phyloP scores from a whole-genome alignment of 148 eudicot species.

The Cornus controversa region DNA sequence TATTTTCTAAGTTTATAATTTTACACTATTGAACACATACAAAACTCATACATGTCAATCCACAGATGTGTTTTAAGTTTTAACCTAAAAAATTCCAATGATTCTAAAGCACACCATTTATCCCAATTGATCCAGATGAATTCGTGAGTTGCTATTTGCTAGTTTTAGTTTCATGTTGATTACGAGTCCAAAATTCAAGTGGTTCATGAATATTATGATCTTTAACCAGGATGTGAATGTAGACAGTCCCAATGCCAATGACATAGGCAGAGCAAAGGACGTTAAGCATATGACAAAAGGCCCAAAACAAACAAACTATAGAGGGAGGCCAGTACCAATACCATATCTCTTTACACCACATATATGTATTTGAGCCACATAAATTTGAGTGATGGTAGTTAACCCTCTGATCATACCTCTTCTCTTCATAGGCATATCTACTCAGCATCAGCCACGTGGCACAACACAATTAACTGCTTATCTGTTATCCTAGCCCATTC shows the following conservation, averaged over 20 bases:
- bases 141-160: too few species aligned
- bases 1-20: too few species aligned
- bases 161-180: too few species aligned
- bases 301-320: background rate
- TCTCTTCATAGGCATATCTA: slow-evolving; percentile 50
- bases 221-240: too few species aligned
- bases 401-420: slow-evolving; percentile 22
- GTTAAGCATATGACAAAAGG: background rate
- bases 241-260: background rate
- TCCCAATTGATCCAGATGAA: too few species aligned
- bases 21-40: too few species aligned
- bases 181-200: background rate
- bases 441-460: slow-evolving; percentile 61
- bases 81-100: too few species aligned
- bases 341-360: background rate
- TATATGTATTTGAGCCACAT: slow-evolving; percentile 42
- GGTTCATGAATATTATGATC: background rate
- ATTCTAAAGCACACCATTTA: too few species aligned
- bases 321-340: background rate
- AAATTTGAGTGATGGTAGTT: slow-evolving; percentile 45
- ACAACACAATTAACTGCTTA: slow-evolving; percentile 54
- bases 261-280: background rate
- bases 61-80: too few species aligned
- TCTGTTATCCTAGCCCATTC: slow-evolving; percentile 37
- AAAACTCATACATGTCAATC: too few species aligned